Percentiles rank a stretch among this genome's conserved stretches.
These are phyloP conservation scores for Cnidoscolus chayamansa DNA, from an alignment of 441 rosid species.

Conservation along the genomic window DNA sequence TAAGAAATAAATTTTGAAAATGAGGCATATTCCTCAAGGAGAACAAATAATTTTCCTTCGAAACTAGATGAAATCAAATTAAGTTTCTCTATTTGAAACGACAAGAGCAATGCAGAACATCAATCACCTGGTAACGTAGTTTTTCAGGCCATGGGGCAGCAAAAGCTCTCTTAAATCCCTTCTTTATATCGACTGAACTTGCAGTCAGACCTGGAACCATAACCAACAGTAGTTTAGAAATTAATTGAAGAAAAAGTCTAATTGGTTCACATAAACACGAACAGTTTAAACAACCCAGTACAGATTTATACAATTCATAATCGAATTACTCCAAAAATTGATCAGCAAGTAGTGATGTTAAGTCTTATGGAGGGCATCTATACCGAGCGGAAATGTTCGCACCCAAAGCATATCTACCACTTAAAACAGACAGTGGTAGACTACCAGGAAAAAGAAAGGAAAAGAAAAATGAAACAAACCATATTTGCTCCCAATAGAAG, in stretches of 20 bases:
- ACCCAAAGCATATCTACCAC: neutral
- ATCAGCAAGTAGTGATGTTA: neutral
- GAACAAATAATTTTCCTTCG: neutral
- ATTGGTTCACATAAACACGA: neutral
- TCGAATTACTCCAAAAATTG: neutral
- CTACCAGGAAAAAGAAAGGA: neutral
- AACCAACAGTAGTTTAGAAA: neutral
- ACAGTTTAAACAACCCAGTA: neutral
- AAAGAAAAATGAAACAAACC: conserved; percentile 40
- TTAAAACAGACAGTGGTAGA: neutral
- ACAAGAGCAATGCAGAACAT: conserved; percentile 3
- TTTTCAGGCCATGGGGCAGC: conserved; percentile 76
- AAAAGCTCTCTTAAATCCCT: conserved; percentile 80
- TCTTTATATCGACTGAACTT: conserved; percentile 64
- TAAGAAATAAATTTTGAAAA: neutral
- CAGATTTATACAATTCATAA: neutral
- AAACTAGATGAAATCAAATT: conserved; percentile 2
- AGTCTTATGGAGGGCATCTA: neutral
- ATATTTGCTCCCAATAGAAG: conserved; percentile 67
- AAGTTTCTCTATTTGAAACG: neutral
- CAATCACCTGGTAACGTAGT: conserved; percentile 73
- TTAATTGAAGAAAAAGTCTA: neutral
- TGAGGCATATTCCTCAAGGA: neutral
- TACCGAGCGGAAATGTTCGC: neutral
- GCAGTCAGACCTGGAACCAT: conserved; percentile 48